Conservation (phyloP, 2,329 filamentous ascomycete species). For the Cladosporium colombiae region DNA sequence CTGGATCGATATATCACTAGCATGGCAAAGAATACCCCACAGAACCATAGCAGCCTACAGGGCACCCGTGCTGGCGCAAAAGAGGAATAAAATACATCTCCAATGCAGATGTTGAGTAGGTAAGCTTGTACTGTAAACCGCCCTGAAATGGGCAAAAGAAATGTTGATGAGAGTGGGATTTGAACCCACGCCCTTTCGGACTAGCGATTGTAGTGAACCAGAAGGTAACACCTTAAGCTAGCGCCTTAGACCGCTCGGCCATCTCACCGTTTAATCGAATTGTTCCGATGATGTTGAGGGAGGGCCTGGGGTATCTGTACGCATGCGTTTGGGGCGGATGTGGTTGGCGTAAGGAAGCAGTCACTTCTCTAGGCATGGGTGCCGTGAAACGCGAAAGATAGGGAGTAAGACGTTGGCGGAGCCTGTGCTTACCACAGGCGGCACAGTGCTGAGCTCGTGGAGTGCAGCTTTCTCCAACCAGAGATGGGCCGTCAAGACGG, state of each 20-base stretch:
- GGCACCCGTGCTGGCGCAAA: too few relatives aligned
- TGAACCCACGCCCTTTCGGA: slow-evolving; percentile 26
- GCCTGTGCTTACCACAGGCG: neutral
- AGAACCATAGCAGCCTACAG: neutral
- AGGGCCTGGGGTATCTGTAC: neutral
- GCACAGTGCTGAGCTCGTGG: neutral
- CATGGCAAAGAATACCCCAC: too few relatives aligned
- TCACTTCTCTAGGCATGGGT: neutral
- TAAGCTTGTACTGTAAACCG: too few relatives aligned
- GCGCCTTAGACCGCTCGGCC: slow-evolving; percentile 32
- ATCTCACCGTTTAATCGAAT: slow-evolving; percentile 13
- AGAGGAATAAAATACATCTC: too few relatives aligned
- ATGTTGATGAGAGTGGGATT: slow-evolving; percentile 33
- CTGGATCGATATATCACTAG: too few relatives aligned
- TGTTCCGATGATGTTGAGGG: neutral
- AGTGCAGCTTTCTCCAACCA: neutral
- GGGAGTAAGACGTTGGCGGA: neutral
- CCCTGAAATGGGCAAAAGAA: slow-evolving; percentile 7
- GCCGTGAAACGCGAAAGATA: neutral
- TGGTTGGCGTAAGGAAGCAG: neutral
- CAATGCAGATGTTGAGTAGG: too few relatives aligned
- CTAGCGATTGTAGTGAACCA: slow-evolving; percentile 26
- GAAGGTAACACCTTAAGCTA: slow-evolving; percentile 29
- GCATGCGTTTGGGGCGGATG: neutral
- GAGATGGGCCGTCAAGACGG: neutral